Evolutionary conservation across 2,329 filamentous ascomycete genomes (phyloP).

Genomic region (Tolypocladium paradoxum): DNA sequence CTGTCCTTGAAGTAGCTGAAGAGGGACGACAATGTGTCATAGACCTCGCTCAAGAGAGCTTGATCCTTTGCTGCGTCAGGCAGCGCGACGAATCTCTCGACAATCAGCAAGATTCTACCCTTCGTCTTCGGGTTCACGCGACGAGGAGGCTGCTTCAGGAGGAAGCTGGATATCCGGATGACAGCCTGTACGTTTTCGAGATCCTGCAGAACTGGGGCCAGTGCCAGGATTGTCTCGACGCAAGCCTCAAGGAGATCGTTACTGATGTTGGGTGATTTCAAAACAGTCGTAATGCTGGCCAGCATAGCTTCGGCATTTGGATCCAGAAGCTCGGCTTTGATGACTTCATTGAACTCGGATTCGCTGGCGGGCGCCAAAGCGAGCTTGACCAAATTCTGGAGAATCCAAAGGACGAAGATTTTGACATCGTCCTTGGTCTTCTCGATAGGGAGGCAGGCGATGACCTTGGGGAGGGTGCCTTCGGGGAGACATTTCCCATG

Average conservation of each 20-base stretch:
- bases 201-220: constrained; percentile 59
- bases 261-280: constrained; percentile 49
- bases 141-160: constrained; percentile 76
- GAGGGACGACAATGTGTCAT: constrained; percentile 63
- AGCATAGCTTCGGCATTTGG: constrained; percentile 50
- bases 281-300: constrained; percentile 55
- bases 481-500: constrained; percentile 33
- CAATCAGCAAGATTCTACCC: constrained; percentile 64
- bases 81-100: constrained; percentile 69
- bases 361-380: constrained; percentile 43
- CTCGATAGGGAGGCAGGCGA: constrained; percentile 58
- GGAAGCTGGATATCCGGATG: constrained; percentile 67
- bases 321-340: constrained; percentile 44
- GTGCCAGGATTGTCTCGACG: constrained; percentile 66
- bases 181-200: constrained; percentile 63
- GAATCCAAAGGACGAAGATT: constrained; percentile 64
- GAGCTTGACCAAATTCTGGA: constrained; percentile 57
- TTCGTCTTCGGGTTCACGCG: constrained; percentile 77
- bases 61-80: constrained; percentile 32
- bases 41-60: constrained; percentile 52
- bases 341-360: constrained; percentile 45
- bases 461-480: constrained; percentile 58
- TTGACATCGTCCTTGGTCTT: constrained; percentile 84
- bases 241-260: constrained; percentile 70
- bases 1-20: constrained; percentile 88